Evolutionary conservation across 176 grass and related monocot species (phyloP).

Genomic region (Aechmea fasciata): DNA sequence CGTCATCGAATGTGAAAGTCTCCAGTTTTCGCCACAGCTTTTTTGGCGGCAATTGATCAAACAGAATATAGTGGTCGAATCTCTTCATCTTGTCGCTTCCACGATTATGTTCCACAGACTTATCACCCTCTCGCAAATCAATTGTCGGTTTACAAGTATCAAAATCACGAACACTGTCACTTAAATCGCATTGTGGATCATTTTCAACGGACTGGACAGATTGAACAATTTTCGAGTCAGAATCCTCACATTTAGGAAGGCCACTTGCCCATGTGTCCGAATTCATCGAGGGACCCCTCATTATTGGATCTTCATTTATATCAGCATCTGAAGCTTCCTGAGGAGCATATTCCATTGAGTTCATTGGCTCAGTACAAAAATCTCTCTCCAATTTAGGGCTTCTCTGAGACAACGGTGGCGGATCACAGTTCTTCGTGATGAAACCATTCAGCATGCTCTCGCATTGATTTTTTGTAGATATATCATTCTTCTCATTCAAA

Average conservation of each 20-base stretch:
- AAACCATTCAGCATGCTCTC: too few relatives aligned
- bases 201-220: conserved; percentile 18
- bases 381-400: background rate
- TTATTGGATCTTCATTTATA: background rate
- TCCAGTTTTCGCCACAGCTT: background rate
- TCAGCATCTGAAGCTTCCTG: background rate
- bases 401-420: background rate
- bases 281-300: background rate
- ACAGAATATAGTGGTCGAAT: background rate
- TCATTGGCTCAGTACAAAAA: background rate
- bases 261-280: conserved; percentile 17
- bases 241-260: conserved; percentile 1
- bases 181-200: conserved; percentile 19
- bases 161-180: background rate
- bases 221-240: conserved; percentile 23
- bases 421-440: background rate
- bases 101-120: background rate
- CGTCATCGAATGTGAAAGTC: background rate
- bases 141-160: conserved; percentile 6
- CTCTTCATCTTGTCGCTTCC: conserved; percentile 2
- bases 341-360: background rate
- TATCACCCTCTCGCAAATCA: background rate
- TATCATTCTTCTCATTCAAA: background rate
- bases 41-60: background rate
- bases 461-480: too few relatives aligned